Evolutionary conservation across 495 filamentous ascomycete genomes (phyloP), one percentile per base, ranked within the genome.

Genomic region (Astrothelium macrocarpum): DNA sequence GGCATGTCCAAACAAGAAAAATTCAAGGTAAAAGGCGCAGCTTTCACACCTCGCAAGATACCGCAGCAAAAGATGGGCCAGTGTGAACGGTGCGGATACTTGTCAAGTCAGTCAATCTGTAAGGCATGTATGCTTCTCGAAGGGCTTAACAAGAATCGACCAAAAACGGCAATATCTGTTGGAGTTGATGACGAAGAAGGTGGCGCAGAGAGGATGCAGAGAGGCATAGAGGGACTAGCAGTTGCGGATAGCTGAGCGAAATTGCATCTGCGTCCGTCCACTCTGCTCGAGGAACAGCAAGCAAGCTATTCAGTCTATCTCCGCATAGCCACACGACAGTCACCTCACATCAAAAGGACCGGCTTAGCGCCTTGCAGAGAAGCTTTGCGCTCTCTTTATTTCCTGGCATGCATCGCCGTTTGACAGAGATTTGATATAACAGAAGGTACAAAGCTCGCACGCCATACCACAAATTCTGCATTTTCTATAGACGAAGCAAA

Each of bases 71-170:
- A 82, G n/a, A 80, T 96, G 63, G 88, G 91, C 4, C 88, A 85
- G 67, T 98, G 94, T 71, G 84, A 82, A 69, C 85, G 84, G 31
- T 98, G 94, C 68, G 94, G 94, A 12, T 98, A 98, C 71, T 87
- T 98, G 72, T 96, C 93, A 0, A 96, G 91, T 71, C 94, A 97
- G 73, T 80, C 82, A n/a, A 83, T 96, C 46, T 98, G 94, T 76
- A 95, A 98, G 75, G 94, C 94, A 0, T 98, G 94, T 76, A 85
- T 83, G 63, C 79, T 98, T 20, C 82, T 98, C 14, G 92, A 97
- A 66, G 90, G 89, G 0, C 74, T 98, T 64, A 97, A 97, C 71
- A 95, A 92, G 78, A 95, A 89, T 69, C 77, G 91, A 36, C 87
- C 94, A 25, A 88, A 87, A 77, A 90, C 65, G 23, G 69, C 59